phyloP scores from a whole-genome alignment of 225 moss, liverwort and hornwort species.

The Rhytidiadelphus loreus region DNA sequence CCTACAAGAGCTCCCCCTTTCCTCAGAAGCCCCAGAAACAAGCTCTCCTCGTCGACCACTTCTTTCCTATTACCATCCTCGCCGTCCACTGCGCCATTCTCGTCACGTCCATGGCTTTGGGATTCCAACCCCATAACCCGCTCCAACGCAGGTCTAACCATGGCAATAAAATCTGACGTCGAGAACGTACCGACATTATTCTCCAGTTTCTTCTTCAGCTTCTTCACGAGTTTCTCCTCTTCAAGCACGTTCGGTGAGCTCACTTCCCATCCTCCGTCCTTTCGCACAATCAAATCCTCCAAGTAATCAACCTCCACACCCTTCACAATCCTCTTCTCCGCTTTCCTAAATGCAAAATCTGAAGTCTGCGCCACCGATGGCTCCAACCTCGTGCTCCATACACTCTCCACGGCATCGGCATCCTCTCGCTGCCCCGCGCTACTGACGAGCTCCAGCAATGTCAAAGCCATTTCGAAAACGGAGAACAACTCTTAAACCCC shows the following conservation, averaged over 20 bases:
- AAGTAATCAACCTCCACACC: constrained; percentile 2
- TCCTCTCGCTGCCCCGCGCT: constrained; percentile 26
- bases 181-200: not conserved
- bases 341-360: not conserved
- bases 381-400: constrained; percentile 19
- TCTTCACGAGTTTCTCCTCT: constrained; percentile 23
- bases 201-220: constrained; percentile 22
- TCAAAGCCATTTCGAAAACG: constrained; percentile 29
- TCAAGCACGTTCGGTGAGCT: not conserved
- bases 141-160: constrained; percentile 24
- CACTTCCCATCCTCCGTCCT: constrained; percentile 30
- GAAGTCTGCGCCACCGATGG: constrained; percentile 26
- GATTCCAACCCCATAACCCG: not conserved
- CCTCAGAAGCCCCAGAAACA: constrained; percentile 8
- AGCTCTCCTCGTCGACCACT: constrained; percentile 9
- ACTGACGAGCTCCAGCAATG: constrained; percentile 35
- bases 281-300: constrained; percentile 30
- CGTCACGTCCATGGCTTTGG: not conserved
- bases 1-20: constrained; percentile 15
- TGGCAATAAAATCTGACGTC: constrained; percentile 2
- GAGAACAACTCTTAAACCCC: not conserved
- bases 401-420: constrained; percentile 3
- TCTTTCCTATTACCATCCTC: not conserved
- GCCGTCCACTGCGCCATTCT: constrained; percentile 6
- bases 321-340: not conserved